A percentile compares a stretch with the other conserved stretches of the same genome.
Conservation (phyloP, 495 filamentous ascomycete genomes). For the Aspergillus ostianus region DNA sequence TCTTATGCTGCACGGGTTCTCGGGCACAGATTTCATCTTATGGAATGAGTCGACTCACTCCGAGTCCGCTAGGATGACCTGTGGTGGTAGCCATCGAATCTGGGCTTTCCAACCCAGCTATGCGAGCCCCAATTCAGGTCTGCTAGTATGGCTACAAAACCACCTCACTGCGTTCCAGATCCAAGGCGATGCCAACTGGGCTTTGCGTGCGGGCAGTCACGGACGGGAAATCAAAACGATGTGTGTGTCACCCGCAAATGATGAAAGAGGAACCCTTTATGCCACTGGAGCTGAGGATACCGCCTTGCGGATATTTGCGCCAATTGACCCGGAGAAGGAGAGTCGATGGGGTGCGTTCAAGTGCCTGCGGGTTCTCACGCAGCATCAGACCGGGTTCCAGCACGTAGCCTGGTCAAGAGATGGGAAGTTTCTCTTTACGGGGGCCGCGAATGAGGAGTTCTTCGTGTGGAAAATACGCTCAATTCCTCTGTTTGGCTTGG, state of each 20-base stretch:
- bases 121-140: conserved; percentile 24
- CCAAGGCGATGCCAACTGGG: conserved; percentile 40
- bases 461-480: conserved; percentile 71
- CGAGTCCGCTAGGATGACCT: conserved; percentile 68
- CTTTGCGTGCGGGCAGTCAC: conserved; percentile 69
- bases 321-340: conserved; percentile 16
- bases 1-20: conserved; percentile 78
- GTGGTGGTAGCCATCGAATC: conserved; percentile 77
- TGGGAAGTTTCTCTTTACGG: conserved; percentile 73
- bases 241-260: conserved; percentile 43
- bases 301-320: conserved; percentile 59
- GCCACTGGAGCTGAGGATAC: conserved; percentile 94
- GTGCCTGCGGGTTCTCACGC: conserved; percentile 63
- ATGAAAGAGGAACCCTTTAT: conserved; percentile 35
- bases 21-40: conserved; percentile 70
- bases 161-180: conserved; percentile 49
- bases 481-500: conserved; percentile 53
- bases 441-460: conserved; percentile 84
- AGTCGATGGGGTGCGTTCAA: conserved; percentile 37
- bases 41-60: conserved; percentile 68
- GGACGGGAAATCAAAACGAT: conserved; percentile 84
- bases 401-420: conserved; percentile 68
- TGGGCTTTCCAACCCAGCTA: conserved; percentile 54
- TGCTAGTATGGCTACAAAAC: conserved; percentile 55
- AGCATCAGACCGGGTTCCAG: conserved; percentile 82